Base-by-base conservation (phyloP, 805 yeast species). In the Saccharomycopsis oosterbeekiorum region DNA sequence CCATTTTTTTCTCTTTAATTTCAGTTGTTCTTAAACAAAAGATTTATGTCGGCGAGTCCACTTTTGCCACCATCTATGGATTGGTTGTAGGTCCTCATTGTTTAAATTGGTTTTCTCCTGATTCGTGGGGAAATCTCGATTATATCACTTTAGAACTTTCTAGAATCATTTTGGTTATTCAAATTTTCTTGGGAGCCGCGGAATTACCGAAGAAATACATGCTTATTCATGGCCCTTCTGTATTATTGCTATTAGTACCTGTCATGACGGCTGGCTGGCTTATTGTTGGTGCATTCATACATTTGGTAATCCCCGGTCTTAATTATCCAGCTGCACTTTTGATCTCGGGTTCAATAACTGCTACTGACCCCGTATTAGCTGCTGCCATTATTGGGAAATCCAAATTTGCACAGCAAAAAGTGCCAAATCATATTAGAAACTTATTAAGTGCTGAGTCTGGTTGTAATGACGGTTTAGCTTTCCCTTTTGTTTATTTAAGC, bases 311-410 rank as follows among this genome's bases (percentile, higher is more conserved):
- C 40, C 93, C 94, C 1, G 81, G 84, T 10, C 76, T 91, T 61
- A 76, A 80, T 60, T 89, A 91, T 75, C 72, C 88, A 26, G 88
- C 84, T 57, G 85, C 89, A 1, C 78, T 91, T 41, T 77, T 86
- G 57, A 83, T 91, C 1, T 81, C 92, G 39, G 97, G 96, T 1
- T 90, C 97, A 70, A 84, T 91, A 55, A 92, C 97, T 0, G 97
- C 97, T 1, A 92, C 97, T 0, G 97, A 91, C 73, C 97, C 97
- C 8, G 94, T 91, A 50, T 78, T 91, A 69, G 97, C 97, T 1
- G 94, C 96, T 17, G 96, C 97, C 2, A 96, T 91, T 43, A 97
- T 91, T 12, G 96, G 97, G 71, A 91, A 88, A 68, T 96, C 96
- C 66, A 88, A 89, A 70, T 91, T 91, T 70, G 96, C 97, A 14